These are phyloP conservation scores for Daldinia bambusicola DNA, from an alignment of 495 filamentous ascomycete species.

Conservation along the genomic window DNA sequence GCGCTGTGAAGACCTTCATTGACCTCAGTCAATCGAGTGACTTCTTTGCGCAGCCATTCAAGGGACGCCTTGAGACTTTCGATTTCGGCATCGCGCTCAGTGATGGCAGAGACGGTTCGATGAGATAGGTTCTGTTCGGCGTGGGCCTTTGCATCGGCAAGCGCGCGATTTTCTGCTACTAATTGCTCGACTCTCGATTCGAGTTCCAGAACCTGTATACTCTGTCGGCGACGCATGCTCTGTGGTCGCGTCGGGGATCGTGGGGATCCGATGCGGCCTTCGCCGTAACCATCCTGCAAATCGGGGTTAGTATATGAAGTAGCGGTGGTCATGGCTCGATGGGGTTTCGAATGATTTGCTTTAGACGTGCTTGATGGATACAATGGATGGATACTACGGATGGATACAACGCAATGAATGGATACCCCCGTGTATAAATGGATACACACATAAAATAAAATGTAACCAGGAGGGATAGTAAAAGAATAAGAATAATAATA, in stretches of 20 bases:
- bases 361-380: background rate
- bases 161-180: slow-evolving; percentile 79
- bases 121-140: slow-evolving; percentile 65
- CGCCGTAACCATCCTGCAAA: slow-evolving; percentile 89
- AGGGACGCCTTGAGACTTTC: slow-evolving; percentile 79
- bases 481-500: background rate
- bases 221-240: slow-evolving; percentile 93
- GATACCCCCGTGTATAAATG: background rate
- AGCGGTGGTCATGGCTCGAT: slow-evolving; percentile 21
- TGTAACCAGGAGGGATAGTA: background rate
- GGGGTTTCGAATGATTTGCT: slow-evolving; percentile 3
- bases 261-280: slow-evolving; percentile 85
- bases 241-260: slow-evolving; percentile 94
- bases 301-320: slow-evolving; percentile 35
- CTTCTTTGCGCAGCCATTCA: slow-evolving; percentile 80
- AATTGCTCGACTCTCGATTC: slow-evolving; percentile 78
- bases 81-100: slow-evolving; percentile 81
- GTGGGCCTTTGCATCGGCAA: slow-evolving; percentile 75
- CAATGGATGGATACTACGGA: background rate
- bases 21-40: slow-evolving; percentile 74
- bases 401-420: background rate
- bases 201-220: slow-evolving; percentile 94
- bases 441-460: slow-evolving; percentile 4
- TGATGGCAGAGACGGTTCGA: slow-evolving; percentile 59
- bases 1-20: slow-evolving; percentile 78